Evolutionary conservation across 208 protist species (phyloP), one percentile per base, ranked within the genome.

Genomic region (Tetramitus jugosus): DNA sequence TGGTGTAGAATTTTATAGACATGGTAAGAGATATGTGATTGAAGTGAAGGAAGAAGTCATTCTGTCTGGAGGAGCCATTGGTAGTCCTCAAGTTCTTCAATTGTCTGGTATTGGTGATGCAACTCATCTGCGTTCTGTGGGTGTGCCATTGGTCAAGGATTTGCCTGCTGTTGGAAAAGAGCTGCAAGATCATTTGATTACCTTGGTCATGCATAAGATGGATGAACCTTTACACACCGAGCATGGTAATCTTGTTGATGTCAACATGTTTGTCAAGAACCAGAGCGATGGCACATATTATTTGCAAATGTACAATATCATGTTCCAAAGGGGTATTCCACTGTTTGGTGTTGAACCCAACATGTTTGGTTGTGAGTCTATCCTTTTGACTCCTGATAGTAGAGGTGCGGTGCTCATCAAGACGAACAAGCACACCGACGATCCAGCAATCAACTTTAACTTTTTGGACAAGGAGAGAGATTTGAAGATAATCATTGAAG

Each of bases 381-480:
- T 17, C 7, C 46, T 23, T 23, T 53, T 53, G 46, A 23, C 7
- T 23, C 46, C 46, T 23, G 17, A 53, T 17, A 53, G 46, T 17
- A 65, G n/a, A 65, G 74, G 74, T 61, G 3, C 6, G 33, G 4
- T 77, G 4, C 31, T 26, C 1, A 10, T 77, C 1, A 49, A 33
- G 35, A 31, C 8, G 3, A 62, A 31, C 6, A 53, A 56, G 31
- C n/a, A 23, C 6, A 20, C 37, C 4, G 74, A 62, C 31, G 43
- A 10, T 39, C 74, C 74, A 23, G 68, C 60, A 8, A 76, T 77
- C 26, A 52, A 80, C 20, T 4, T 10, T n/a, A 67, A 71, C 2
- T 78, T 20, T 29, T 65, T 84, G 2, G n/a, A 10, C 29, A 3
- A n/a, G 4, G 2, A 60, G 29, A 2, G 29, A 60, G 53, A 60